Conservation (phyloP, 805 yeast genomes). For the Jamesozyma piceae region DNA sequence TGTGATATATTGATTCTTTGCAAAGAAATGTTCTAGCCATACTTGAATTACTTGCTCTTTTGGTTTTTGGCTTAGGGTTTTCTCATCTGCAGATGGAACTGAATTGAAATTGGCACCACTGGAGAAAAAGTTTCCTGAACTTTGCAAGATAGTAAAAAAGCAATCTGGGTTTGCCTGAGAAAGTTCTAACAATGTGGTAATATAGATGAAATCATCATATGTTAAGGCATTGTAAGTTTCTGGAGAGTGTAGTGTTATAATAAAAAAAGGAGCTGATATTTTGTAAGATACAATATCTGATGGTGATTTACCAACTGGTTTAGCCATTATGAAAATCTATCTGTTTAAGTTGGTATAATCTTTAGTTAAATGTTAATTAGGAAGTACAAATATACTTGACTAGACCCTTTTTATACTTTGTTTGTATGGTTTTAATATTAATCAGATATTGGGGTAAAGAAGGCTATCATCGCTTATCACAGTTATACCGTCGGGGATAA, state of each 20-base stretch:
- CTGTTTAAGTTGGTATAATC: no score
- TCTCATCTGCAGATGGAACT: conserved; percentile 10
- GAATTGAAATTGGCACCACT: conserved; percentile 71
- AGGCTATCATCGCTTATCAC: neutral
- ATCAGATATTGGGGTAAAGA: neutral
- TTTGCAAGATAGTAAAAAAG: conserved; percentile 53
- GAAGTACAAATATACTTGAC: no score
- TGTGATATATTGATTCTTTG: conserved; percentile 63
- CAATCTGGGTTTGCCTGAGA: conserved; percentile 59
- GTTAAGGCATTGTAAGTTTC: conserved; percentile 55
- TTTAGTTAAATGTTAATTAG: no score
- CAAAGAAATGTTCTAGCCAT: conserved; percentile 54
- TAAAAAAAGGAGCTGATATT: conserved; percentile 32
- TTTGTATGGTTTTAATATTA: neutral
- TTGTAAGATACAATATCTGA: conserved; percentile 11
- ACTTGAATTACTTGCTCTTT: conserved; percentile 14
- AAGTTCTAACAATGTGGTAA: conserved; percentile 49
- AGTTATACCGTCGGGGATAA: neutral
- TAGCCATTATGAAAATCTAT: neutral
- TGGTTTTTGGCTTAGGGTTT: conserved; percentile 17
- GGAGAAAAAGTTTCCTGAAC: conserved; percentile 68
- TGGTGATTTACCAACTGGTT: neutral
- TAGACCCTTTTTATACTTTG: neutral
- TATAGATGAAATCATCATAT: conserved; percentile 49
- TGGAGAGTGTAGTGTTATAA: conserved; percentile 62